Conservation (phyloP, 2,329 filamentous ascomycete species). For the Phialophora expanda region DNA sequence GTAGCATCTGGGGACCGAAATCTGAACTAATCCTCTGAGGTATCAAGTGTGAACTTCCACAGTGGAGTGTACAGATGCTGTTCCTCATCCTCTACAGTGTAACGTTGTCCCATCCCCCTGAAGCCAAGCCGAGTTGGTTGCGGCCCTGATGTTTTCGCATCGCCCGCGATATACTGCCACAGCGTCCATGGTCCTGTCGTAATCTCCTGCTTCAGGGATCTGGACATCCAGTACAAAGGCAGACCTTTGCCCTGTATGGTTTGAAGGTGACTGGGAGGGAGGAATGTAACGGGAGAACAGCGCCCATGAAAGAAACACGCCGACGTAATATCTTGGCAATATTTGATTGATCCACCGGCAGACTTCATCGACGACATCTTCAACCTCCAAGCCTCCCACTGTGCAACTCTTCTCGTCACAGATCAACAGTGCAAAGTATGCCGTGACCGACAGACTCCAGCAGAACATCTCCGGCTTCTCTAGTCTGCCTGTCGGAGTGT, state of each 20-base stretch:
- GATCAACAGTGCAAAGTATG: not conserved
- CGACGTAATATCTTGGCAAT: constrained; percentile 7
- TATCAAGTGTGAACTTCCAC: not conserved
- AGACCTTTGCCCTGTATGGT: not conserved
- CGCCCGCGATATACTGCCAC: not conserved
- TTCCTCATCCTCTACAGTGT: not conserved
- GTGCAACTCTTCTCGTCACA: constrained; percentile 2
- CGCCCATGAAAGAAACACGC: not conserved
- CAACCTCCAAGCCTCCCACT: not conserved
- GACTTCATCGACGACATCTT: constrained; percentile 1
- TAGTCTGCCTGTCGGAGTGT: not conserved
- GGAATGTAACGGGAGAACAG: not conserved
- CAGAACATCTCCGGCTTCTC: not conserved
- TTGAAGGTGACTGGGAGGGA: no score
- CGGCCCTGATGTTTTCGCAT: not conserved
- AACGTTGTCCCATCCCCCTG: not conserved
- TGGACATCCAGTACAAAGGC: not conserved
- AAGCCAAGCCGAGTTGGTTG: not conserved
- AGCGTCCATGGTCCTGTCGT: not conserved
- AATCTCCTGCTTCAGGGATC: not conserved
- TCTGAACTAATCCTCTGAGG: not conserved
- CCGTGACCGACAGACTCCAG: not conserved
- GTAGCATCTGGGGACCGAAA: not conserved
- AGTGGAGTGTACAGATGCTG: not conserved
- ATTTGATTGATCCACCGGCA: constrained; percentile 19